phyloP scores from a whole-genome alignment of 179 eudicot species.

The Spinacia oleracea region DNA sequence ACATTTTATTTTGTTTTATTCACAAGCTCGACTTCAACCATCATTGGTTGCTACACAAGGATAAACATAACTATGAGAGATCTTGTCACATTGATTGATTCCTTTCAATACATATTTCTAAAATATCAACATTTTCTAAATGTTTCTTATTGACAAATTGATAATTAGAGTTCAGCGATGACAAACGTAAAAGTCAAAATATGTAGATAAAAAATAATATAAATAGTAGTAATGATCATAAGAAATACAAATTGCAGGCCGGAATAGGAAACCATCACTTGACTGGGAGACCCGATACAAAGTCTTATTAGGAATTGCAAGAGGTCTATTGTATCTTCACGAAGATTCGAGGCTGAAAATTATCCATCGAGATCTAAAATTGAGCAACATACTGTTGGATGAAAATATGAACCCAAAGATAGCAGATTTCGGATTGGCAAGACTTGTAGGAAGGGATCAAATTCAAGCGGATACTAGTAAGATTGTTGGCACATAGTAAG shows the following conservation, averaged over 20 bases:
- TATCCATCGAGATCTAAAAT: neutral
- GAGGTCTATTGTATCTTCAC: slow-evolving; percentile 37
- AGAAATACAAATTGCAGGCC: slow-evolving; percentile 2
- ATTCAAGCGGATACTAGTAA: slow-evolving; percentile 24
- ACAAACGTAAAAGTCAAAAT: too few relatives aligned
- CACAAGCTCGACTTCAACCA: too few relatives aligned
- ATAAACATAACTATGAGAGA: too few relatives aligned
- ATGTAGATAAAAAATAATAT: too few relatives aligned
- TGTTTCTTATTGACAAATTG: too few relatives aligned
- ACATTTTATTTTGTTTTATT: too few relatives aligned
- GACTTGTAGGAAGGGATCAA: slow-evolving; percentile 31
- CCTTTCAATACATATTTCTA: too few relatives aligned
- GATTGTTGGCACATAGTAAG: slow-evolving; percentile 47
- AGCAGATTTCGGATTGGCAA: neutral
- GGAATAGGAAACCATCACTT: neutral
- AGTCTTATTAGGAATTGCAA: slow-evolving; percentile 34
- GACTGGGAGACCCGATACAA: slow-evolving; percentile 31
- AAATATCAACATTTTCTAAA: too few relatives aligned
- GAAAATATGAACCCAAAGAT: neutral
- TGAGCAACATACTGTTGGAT: neutral
- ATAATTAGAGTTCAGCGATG: too few relatives aligned
- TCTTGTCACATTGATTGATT: too few relatives aligned
- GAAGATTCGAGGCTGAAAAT: slow-evolving; percentile 31
- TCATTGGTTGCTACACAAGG: too few relatives aligned
- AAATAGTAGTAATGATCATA: too few relatives aligned